Base-by-base conservation (phyloP, 2,329 filamentous ascomycete genomes). In the Sporothrix schenckii region DNA sequence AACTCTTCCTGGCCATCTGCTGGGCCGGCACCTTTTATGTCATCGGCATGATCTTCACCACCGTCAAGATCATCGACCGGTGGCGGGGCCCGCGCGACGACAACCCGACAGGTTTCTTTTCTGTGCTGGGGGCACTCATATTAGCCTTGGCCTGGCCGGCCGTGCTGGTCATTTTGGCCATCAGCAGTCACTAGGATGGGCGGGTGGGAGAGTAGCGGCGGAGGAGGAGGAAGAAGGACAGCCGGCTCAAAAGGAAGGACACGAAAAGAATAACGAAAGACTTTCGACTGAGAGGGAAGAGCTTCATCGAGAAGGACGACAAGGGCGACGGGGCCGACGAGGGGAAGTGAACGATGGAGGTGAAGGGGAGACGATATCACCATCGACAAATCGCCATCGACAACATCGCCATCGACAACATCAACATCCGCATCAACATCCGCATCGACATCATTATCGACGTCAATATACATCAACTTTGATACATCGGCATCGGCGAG, bases 61-160 rank as follows among this genome's bases (percentile, higher is more conserved):
- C 69, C 0, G 7, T 72, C 49, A 68, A 74, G 41, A 72, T 77
- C 58, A 74, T 76, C n/a, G 76, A 77, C 71, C 73, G 76, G 44
- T 77, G 76, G 76, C 72, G 75, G 41, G 76, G 76, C 3, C 72
- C 73, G 11, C 73, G 74, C 7, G 74, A 76, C 58, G 75, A 75
- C 21, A 73, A 71, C 7, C 68, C 71, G 3, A 75, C 75, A 2
- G 63, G 68, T 34, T 69, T 75, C 41, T 44, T 69, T 10, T 71
- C 73, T 1, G 70, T 76, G 10, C 19, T 76, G 19, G 74, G 70
- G 0, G 75, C 75, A 0, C 5, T 75, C 0, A 5, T 75, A 30
- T 58, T 76, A 27, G 65, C 75, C 19, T 69, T 72, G 16, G 52
- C 70, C 7, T 76, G 75, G 75, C 75, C 75, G 0, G 58, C 69